Evolutionary conservation across 441 rosid species (phyloP), one percentile per base, ranked within the genome.

Genomic region (Arabidopsis lyrata): DNA sequence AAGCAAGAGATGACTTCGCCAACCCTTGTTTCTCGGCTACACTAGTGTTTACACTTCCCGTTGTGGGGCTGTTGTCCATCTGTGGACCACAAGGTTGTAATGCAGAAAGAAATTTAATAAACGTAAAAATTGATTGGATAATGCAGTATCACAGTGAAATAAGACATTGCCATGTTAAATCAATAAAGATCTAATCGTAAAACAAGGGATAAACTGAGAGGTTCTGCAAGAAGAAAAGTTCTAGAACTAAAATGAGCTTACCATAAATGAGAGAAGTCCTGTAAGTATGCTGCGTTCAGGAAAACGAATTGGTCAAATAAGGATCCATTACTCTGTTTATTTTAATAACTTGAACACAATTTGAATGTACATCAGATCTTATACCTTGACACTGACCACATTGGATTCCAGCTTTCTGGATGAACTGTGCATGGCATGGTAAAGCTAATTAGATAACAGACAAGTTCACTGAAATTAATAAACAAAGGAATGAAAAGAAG

Each of bases 391-490:
- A 88, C 96, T 61, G 99, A 95, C 98, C 99, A 95, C 98, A 95
- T 92, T 2, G 98, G 99, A 69, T 95, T 95, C 99, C 99, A 95
- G 87, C 89, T 93, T 86, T 95, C 99, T 27, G 99, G 99, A 84
- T 95, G 99, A 85, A 89, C 99, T 95, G 83, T 54, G 80, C 77
- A 70, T 10, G 59, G 8, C 59, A 72, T 34, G 50, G 11, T 48
- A 35, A 73, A 70, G 2, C 55, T 39, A 68, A 18, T 63, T 39
- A 78, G 32, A 50, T 34, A 53, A 52, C 2, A 12, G 16, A 36
- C 9, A 8, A 53, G 15, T 50, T 42, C 13, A 18, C 0, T 41
- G 35, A 34, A 42, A 0, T 15, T 11, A 16, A 27, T 13, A 1
- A 35, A 20, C 14, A 56, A 35, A 5, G 2, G 3, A 65, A 13